Conservation (phyloP, 2,329 filamentous ascomycete species). For the Colletotrichum somersetense region DNA sequence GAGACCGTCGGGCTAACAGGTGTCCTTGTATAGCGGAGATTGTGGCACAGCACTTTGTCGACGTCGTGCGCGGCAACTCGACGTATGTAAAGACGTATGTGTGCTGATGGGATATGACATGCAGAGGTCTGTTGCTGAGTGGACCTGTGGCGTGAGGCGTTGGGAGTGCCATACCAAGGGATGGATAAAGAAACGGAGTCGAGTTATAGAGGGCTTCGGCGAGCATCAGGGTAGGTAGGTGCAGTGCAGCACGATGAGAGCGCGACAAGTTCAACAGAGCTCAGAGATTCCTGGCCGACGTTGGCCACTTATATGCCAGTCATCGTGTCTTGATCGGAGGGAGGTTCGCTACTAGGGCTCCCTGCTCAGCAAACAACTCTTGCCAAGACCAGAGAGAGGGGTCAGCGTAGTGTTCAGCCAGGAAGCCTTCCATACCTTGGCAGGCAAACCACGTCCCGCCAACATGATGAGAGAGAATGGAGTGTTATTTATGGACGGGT, state of each 20-base stretch:
- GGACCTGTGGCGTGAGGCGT: not conserved
- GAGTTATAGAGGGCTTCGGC: not conserved
- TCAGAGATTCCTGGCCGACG: too few relatives aligned
- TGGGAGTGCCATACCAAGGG: not conserved
- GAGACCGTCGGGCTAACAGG: conserved; percentile 29
- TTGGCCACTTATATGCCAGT: not conserved
- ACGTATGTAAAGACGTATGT: conserved; percentile 54
- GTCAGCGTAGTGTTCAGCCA: not conserved
- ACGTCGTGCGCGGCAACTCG: conserved; percentile 55
- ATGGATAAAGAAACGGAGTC: not conserved
- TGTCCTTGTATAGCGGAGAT: conserved; percentile 49
- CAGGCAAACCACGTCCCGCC: not conserved
- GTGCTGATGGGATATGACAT: not conserved
- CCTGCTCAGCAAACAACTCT: not conserved
- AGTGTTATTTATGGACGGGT: not conserved
- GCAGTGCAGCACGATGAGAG: not conserved
- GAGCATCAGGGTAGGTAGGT: not conserved
- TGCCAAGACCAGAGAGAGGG: not conserved
- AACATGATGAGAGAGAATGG: not conserved
- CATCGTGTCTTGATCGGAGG: not conserved
- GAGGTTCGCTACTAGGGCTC: not conserved
- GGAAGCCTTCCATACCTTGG: not conserved
- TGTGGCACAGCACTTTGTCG: conserved; percentile 57
- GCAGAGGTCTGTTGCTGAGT: not conserved
- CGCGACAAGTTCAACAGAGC: not conserved